phyloP scores from a whole-genome alignment of 805 yeast genomes.

The Barnettozyma siamensis region DNA sequence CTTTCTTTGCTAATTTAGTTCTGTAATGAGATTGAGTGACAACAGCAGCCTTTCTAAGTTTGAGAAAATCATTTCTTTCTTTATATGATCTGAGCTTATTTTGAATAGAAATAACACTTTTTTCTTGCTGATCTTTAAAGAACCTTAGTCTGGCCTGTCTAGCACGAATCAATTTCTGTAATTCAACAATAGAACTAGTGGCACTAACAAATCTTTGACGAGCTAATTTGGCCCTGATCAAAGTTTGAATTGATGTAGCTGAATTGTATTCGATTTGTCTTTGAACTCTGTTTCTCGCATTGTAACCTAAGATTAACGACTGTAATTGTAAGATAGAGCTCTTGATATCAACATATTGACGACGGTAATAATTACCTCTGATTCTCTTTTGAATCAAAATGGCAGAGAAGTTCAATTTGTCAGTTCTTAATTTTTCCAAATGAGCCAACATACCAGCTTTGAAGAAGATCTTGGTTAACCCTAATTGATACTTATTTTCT shows the following conservation, averaged over 20 bases:
- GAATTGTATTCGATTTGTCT: slow-evolving; percentile 53
- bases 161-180: slow-evolving; percentile 52
- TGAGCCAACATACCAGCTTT: slow-evolving; percentile 95
- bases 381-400: slow-evolving; percentile 80
- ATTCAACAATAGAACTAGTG: slow-evolving; percentile 27
- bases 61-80: slow-evolving; percentile 49
- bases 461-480: slow-evolving; percentile 90
- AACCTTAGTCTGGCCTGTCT: slow-evolving; percentile 46
- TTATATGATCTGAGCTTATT: slow-evolving; percentile 61
- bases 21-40: slow-evolving; percentile 74
- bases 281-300: slow-evolving; percentile 49
- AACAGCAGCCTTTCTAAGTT: slow-evolving; percentile 50
- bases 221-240: slow-evolving; percentile 47
- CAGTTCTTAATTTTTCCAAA: slow-evolving; percentile 78
- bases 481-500: slow-evolving; percentile 73
- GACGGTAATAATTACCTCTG: slow-evolving; percentile 58
- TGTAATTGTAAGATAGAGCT: slow-evolving; percentile 54
- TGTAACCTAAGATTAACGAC: slow-evolving; percentile 54
- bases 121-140: slow-evolving; percentile 43
- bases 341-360: slow-evolving; percentile 49
- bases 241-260: slow-evolving; percentile 67
- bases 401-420: slow-evolving; percentile 73
- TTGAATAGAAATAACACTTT: slow-evolving; percentile 71
- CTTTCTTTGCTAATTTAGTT: slow-evolving; percentile 64
- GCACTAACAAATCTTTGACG: slow-evolving; percentile 33